Base-by-base conservation (phyloP, 306 rosid genomes). In the Echinosophora koreensis region DNA sequence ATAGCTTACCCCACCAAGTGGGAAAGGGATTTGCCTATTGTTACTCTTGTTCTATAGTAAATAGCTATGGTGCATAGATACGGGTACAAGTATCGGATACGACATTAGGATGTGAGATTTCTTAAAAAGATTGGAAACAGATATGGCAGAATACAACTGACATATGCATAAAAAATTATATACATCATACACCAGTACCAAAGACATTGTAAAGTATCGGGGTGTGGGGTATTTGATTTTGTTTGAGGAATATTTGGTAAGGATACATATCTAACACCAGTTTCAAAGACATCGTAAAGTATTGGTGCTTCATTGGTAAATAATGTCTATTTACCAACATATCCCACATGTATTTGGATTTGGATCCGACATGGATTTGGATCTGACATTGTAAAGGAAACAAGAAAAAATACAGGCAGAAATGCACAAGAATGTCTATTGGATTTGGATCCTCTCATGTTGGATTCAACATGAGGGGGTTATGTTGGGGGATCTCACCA, bases 21-120 rank as follows among this genome's bases (percentile, higher is more conserved):
- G 3, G 12, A 42, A 42, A 42, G 8, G 3, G 47, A 12, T 42
- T 42, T 42, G 47, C 13, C 47, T 42, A 11, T 9, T 42, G 47
- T 2, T 8, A 42, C 8, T 9, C 2, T 42, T 12, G 8, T 8
- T 42, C 10, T 42, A 12, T 10, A 10, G 49, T 9, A 42, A 9
- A 42, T 42, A 42, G 49, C 14, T 42, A 42, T 42, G 49, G 22
- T 57, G 30, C 39, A 41, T 65, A 50, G 65, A 12, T 59, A 28
- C 28, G 39, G 39, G 51, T 61, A 61, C n/a, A 4, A 2, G 50
- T 70, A 1, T 32, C 14, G 56, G 56, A 12, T 46, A 72, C 13
- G n/a, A 8, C 62, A 15, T 12, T 2, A 41, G 56, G 30, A 41
- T 72, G 41, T 42, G 56, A 1, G 56, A 72, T 72, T 57, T 72